These are phyloP conservation scores for Tuber umbilicatum DNA, from an alignment of 495 filamentous ascomycete species.

Conservation along the genomic window DNA sequence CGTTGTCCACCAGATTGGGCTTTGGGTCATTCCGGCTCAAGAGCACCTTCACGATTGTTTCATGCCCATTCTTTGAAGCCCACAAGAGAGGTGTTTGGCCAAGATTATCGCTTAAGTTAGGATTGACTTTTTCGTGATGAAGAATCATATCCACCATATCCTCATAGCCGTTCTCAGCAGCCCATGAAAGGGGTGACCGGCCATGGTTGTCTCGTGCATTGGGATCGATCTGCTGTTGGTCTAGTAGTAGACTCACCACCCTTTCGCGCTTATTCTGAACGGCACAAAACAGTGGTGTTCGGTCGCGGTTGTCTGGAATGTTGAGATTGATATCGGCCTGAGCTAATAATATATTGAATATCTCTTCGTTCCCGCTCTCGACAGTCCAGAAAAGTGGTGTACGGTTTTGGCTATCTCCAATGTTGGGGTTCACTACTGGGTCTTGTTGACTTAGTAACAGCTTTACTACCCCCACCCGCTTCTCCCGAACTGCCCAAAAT, in stretches of 20 bases:
- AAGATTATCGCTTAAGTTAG: background rate
- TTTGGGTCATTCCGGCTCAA: slow-evolving; percentile 5
- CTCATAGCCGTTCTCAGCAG: slow-evolving; percentile 9
- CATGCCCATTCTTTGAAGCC: slow-evolving; percentile 15
- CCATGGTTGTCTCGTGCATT: background rate
- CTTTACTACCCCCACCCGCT: slow-evolving; percentile 6
- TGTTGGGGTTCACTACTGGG: background rate
- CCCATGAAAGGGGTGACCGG: slow-evolving; percentile 13
- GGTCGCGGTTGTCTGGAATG: slow-evolving; percentile 5
- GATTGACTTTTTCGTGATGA: slow-evolving; percentile 6
- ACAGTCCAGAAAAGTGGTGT: slow-evolving; percentile 11
- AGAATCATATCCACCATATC: background rate
- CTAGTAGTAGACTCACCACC: background rate
- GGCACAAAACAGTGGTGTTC: slow-evolving; percentile 11
- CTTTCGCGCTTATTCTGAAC: background rate
- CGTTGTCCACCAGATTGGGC: background rate
- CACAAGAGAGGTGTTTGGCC: slow-evolving; percentile 11
- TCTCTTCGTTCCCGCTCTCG: slow-evolving; percentile 7
- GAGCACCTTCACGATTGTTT: slow-evolving; percentile 9
- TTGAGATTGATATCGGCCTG: background rate
- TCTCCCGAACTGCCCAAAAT: slow-evolving; percentile 2
- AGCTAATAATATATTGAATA: slow-evolving; percentile 9
- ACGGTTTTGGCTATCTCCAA: background rate
- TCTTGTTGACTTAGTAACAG: slow-evolving; percentile 9
- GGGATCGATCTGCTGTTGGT: background rate